phyloP scores from a whole-genome alignment of 2,329 filamentous ascomycete genomes.

The Colletotrichum chrysophilum region DNA sequence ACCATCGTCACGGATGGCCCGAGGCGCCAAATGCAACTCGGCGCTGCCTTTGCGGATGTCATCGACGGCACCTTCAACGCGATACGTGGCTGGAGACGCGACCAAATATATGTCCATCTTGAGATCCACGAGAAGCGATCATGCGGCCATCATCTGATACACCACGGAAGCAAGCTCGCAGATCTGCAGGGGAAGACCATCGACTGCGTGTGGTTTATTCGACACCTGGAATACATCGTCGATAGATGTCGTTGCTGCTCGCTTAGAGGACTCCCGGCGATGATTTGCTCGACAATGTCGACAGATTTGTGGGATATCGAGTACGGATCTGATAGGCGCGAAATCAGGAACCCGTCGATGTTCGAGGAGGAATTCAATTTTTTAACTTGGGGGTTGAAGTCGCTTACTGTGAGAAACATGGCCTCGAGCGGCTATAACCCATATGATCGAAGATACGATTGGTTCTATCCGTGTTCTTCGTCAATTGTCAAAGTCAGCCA shows the following conservation, averaged over 20 bases:
- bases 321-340: neutral
- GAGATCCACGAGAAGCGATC: neutral
- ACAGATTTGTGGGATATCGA: too few relatives aligned
- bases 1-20: neutral
- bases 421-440: neutral
- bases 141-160: neutral
- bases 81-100: neutral
- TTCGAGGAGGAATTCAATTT: neutral
- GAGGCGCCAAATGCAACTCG: neutral
- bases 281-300: neutral
- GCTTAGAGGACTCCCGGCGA: neutral
- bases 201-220: neutral
- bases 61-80: neutral
- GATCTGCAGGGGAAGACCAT: neutral
- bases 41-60: neutral
- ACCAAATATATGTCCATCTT: neutral
- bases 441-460: too few relatives aligned
- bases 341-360: neutral
- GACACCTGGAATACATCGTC: neutral
- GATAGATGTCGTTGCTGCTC: neutral
- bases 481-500: neutral
- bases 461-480: neutral
- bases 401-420: neutral
- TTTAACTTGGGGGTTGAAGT: neutral
- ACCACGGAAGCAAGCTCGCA: neutral